phyloP scores from a whole-genome alignment of 2,329 filamentous ascomycete species.

The Fusarium agapanthi region DNA sequence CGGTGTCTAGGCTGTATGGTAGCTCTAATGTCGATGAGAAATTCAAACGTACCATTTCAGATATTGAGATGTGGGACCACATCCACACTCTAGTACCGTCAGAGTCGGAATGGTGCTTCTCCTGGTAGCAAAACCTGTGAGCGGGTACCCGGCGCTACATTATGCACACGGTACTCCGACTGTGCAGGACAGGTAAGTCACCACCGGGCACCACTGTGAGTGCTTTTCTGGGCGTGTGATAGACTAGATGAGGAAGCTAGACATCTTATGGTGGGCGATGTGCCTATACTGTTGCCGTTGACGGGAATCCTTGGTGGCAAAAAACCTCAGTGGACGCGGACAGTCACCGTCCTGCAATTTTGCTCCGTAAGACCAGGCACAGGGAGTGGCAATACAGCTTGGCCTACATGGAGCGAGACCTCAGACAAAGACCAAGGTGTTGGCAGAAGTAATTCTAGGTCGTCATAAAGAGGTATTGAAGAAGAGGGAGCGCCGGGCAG shows the following conservation, averaged over 20 bases:
- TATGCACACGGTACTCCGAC: background rate
- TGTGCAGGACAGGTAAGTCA: background rate
- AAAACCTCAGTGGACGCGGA: constrained; percentile 5
- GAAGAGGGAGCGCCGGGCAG: background rate
- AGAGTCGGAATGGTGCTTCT: constrained; percentile 24
- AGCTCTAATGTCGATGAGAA: constrained; percentile 14
- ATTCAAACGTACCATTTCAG: constrained; percentile 13
- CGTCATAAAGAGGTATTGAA: background rate
- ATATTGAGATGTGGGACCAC: constrained; percentile 23
- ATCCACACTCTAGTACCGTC: background rate
- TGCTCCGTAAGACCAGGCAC: constrained; percentile 9
- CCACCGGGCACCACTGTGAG: background rate
- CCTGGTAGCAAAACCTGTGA: constrained; percentile 8
- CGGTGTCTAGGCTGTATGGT: background rate
- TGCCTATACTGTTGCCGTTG: constrained; percentile 19
- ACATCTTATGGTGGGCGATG: constrained; percentile 17
- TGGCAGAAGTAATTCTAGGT: background rate
- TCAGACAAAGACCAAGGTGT: background rate
- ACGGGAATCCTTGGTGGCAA: constrained; percentile 25
- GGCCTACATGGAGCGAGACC: constrained; percentile 7
- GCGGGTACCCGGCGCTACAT: constrained; percentile 13
- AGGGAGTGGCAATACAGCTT: background rate
- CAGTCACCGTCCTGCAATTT: constrained; percentile 6
- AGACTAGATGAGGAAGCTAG: background rate
- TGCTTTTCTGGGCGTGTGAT: constrained; percentile 12